Evolutionary conservation across 1,139 yeast species (phyloP).

Genomic region (Magnusiomyces suaveolens): DNA sequence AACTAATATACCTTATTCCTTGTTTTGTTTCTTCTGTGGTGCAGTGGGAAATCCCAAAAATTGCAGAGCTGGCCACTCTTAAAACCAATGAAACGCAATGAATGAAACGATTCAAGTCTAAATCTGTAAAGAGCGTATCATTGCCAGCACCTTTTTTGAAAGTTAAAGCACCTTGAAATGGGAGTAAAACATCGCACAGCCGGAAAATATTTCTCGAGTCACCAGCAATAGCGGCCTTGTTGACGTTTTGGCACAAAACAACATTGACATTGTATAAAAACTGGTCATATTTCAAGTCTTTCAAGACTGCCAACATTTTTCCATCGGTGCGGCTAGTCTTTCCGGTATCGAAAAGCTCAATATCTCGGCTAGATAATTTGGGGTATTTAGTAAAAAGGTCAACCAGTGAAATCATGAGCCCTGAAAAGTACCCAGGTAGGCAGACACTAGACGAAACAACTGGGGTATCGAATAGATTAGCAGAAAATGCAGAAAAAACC

Average conservation of each 20-base stretch:
- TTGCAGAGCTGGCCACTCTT: slow-evolving; percentile 33
- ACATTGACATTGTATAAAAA: slow-evolving; percentile 77
- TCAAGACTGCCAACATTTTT: slow-evolving; percentile 40
- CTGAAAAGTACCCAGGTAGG: slow-evolving; percentile 58
- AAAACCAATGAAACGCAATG: slow-evolving; percentile 50
- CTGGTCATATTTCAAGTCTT: slow-evolving; percentile 76
- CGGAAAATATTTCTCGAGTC: slow-evolving; percentile 32
- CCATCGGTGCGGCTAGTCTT: too few relatives aligned
- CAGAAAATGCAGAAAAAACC: slow-evolving; percentile 63
- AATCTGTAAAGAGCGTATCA: too few relatives aligned
- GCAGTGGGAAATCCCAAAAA: too few relatives aligned
- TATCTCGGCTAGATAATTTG: too few relatives aligned
- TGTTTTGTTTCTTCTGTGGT: too few relatives aligned
- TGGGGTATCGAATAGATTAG: slow-evolving; percentile 83
- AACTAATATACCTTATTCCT: too few relatives aligned
- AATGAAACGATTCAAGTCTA: too few relatives aligned
- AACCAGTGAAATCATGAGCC: slow-evolving; percentile 57
- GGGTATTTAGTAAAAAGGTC: slow-evolving; percentile 53
- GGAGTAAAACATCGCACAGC: slow-evolving; percentile 52
- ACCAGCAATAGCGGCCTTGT: slow-evolving; percentile 35
- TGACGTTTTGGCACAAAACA: slow-evolving; percentile 58
- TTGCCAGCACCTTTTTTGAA: slow-evolving; percentile 66
- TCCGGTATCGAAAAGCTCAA: too few relatives aligned
- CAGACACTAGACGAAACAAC: slow-evolving; percentile 63
- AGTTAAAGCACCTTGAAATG: slow-evolving; percentile 77